A percentile compares a stretch with the other conserved stretches of the same genome.
Evolutionary conservation across 441 rosid species (phyloP).

Genomic region (Daphne laureola): DNA sequence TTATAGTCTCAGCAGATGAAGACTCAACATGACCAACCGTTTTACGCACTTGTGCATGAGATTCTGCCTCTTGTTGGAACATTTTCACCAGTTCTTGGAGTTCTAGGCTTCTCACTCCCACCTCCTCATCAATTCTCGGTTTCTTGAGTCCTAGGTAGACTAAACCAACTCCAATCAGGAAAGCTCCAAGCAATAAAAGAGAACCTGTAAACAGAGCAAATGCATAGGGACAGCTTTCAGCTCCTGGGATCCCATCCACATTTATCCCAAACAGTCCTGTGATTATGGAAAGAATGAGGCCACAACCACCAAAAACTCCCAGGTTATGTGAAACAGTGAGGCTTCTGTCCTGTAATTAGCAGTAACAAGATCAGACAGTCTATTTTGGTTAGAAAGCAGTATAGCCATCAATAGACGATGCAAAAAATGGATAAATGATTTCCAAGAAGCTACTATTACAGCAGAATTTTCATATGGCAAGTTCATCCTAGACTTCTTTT

Average conservation of each 20-base stretch:
- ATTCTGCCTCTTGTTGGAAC: conserved; percentile 96
- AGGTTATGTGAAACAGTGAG: conserved; percentile 84
- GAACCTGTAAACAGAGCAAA: conserved; percentile 66
- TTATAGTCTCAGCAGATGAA: conserved; percentile 18
- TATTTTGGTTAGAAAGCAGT: no score
- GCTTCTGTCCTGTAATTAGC: conserved; percentile 58
- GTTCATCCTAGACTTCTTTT: not conserved
- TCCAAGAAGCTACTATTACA: no score
- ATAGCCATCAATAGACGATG: no score
- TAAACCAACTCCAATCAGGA: conserved; percentile 57
- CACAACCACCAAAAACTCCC: conserved; percentile 91
- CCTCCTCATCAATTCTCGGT: conserved; percentile 58
- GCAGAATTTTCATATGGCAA: no score
- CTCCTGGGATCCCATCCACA: conserved; percentile 94
- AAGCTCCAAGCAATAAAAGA: conserved; percentile 40
- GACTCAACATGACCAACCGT: conserved; percentile 34
- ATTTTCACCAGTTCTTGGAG: conserved; percentile 73
- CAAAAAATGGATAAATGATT: no score
- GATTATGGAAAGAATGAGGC: conserved; percentile 67
- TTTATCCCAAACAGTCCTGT: conserved; percentile 94
- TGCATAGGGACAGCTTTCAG: conserved; percentile 68
- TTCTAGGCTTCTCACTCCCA: conserved; percentile 66
- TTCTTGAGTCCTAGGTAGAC: conserved; percentile 65
- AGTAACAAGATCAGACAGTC: no score
- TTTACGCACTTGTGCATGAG: conserved; percentile 76